Conservation (phyloP, 257 asterid genomes). For the Jaltomata sinuosa region DNA sequence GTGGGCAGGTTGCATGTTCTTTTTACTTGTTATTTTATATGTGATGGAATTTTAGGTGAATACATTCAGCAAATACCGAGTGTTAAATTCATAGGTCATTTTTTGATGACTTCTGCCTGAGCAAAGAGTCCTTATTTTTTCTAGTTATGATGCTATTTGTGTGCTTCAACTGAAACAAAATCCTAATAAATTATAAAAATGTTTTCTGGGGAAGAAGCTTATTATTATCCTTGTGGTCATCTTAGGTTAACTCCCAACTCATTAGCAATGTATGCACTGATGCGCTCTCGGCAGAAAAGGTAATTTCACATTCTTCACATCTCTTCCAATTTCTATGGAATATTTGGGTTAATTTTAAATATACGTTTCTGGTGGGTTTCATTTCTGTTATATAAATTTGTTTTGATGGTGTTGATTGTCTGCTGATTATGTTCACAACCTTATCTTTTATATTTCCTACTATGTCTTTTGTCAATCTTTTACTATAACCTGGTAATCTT, state of each 20-base stretch:
- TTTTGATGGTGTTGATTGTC: neutral
- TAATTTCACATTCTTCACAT: constrained; percentile 5
- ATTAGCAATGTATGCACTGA: constrained; percentile 96
- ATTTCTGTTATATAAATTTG: neutral
- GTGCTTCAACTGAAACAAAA: neutral
- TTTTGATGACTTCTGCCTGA: neutral
- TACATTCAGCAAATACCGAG: neutral
- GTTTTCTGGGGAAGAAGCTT: neutral
- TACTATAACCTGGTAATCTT: constrained; percentile 1
- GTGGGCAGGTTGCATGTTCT: neutral
- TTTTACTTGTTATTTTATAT: neutral
- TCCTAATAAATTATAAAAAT: neutral
- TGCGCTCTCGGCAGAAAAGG: constrained; percentile 99
- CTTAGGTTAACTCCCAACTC: constrained; percentile 95
- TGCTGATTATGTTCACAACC: neutral
- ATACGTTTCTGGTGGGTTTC: neutral
- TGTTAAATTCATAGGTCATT: neutral
- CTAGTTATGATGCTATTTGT: neutral
- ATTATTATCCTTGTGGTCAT: neutral
- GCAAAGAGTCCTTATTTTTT: neutral
- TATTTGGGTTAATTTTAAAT: neutral
- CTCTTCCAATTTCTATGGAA: neutral
- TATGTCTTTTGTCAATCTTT: neutral
- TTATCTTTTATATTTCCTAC: neutral
- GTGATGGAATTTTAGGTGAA: neutral